These are phyloP conservation scores for Hygrocybe coccinea DNA, from an alignment of 768 basidiomycete genomes.

Conservation along the genomic window DNA sequence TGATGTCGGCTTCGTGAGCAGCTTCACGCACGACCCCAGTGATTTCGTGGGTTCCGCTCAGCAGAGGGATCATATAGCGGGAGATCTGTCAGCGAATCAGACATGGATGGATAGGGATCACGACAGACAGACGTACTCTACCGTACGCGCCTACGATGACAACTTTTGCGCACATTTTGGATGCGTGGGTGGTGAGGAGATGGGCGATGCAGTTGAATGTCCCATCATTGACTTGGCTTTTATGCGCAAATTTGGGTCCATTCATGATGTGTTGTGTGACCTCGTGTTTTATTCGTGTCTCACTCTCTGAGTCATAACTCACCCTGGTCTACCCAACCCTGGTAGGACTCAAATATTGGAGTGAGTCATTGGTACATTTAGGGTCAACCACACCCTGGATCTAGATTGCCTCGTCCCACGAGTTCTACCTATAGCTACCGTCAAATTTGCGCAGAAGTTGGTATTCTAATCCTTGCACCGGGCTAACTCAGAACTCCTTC, in stretches of 20 bases:
- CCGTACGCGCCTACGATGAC: constrained; percentile 53
- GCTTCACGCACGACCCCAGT: constrained; percentile 53
- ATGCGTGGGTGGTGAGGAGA: not conserved
- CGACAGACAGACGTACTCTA: constrained; percentile 29
- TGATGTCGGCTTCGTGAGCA: constrained; percentile 46
- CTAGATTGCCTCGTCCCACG: too few species aligned
- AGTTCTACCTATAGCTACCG: too few species aligned
- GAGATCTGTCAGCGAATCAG: constrained; percentile 34
- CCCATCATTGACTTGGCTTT: not conserved
- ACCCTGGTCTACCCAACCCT: not conserved
- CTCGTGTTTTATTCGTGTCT: not conserved
- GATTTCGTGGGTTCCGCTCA: constrained; percentile 41
- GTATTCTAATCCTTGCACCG: too few species aligned
- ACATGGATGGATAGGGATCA: not conserved
- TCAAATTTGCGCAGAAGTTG: too few species aligned
- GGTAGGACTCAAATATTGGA: not conserved
- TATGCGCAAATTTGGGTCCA: not conserved
- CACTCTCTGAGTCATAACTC: not conserved
- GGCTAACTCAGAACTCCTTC: too few species aligned
- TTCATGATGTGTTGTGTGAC: not conserved
- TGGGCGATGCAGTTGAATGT: too few species aligned
- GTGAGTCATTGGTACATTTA: too few species aligned
- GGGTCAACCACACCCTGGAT: too few species aligned
- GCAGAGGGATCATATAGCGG: constrained; percentile 46
- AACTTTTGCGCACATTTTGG: constrained; percentile 36